Conservation (phyloP, 176 grass and related monocot species). For the Triticum dicoccoides region DNA sequence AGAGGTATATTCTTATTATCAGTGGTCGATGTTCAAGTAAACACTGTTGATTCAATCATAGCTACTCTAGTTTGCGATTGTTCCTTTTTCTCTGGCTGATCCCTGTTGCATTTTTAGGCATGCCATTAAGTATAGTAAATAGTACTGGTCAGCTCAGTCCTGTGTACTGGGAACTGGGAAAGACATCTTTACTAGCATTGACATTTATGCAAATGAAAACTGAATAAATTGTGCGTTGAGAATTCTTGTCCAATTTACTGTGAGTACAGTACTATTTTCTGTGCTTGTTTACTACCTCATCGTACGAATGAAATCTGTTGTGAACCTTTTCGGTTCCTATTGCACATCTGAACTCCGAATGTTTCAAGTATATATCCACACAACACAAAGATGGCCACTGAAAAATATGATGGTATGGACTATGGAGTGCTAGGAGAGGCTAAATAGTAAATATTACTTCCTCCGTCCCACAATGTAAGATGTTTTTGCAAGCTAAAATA, state of each 20-base stretch:
- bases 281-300: background rate
- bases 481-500: too few species aligned
- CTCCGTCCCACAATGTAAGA: too few species aligned
- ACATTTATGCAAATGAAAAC: slow-evolving; percentile 9
- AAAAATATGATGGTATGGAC: background rate
- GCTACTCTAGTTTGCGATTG: background rate
- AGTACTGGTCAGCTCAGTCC: background rate
- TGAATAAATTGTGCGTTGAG: background rate
- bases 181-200: background rate
- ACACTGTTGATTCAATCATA: background rate
- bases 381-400: background rate
- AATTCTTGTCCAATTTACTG: background rate
- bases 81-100: background rate
- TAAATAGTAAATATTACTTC: background rate
- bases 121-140: background rate
- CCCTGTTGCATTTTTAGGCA: background rate
- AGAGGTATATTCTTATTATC: slow-evolving; percentile 28
- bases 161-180: background rate
- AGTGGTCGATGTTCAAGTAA: background rate
- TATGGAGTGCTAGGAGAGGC: background rate
- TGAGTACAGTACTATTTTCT: background rate
- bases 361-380: background rate
- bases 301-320: background rate
- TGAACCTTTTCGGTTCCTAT: background rate
- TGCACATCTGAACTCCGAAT: background rate